Percentiles rank a stretch among this genome's conserved stretches.
These are phyloP conservation scores for Saksenaea oblongispora DNA, from an alignment of 371 early-diverging fungal genomes.

Conservation along the genomic window DNA sequence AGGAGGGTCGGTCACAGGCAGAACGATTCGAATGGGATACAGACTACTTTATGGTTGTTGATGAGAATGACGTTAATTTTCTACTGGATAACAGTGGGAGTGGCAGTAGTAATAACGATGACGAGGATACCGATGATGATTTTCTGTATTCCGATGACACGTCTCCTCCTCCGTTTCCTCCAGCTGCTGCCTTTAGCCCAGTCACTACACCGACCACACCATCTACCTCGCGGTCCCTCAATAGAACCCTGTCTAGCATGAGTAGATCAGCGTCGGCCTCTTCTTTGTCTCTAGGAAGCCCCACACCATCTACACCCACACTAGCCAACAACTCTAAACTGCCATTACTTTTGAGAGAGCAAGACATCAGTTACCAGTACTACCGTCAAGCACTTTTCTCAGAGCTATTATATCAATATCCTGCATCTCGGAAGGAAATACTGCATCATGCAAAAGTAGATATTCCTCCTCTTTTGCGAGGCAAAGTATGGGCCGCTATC, in stretches of 20 bases:
- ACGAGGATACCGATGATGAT: conserved; percentile 22
- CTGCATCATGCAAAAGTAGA: conserved; percentile 71
- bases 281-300: conserved; percentile 29
- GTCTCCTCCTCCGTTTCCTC: background rate
- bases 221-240: conserved; percentile 27
- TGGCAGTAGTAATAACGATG: background rate
- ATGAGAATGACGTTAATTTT: conserved; percentile 68
- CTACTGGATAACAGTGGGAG: conserved; percentile 31
- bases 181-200: conserved; percentile 1
- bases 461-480: conserved; percentile 75
- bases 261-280: conserved; percentile 40
- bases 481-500: conserved; percentile 80
- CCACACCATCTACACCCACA: conserved; percentile 26
- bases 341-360: conserved; percentile 65
- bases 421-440: conserved; percentile 67
- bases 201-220: conserved; percentile 27
- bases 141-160: conserved; percentile 35
- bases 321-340: conserved; percentile 25
- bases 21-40: conserved; percentile 67
- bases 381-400: conserved; percentile 64
- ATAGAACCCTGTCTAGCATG: conserved; percentile 23
- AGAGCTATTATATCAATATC: conserved; percentile 68
- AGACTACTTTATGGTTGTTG: conserved; percentile 63
- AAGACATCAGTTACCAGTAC: conserved; percentile 71
- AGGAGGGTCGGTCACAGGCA: conserved; percentile 35